Conservation (phyloP, 176 grass and related monocot species). For the Avena insularis region DNA sequence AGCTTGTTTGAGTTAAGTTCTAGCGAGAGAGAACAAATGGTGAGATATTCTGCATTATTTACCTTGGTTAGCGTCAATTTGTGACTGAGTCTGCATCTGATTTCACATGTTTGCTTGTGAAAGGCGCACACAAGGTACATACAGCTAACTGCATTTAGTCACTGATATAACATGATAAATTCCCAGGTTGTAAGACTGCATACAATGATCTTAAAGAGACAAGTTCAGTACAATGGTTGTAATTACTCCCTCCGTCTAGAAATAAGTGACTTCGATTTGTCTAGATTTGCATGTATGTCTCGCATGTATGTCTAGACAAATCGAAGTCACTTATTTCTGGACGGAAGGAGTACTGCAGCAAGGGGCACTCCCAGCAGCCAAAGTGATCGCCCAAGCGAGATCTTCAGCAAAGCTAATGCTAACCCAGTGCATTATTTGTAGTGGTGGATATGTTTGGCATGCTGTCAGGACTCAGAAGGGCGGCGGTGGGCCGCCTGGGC, state of each 20-base stretch:
- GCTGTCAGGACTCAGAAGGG: slow-evolving; percentile 52
- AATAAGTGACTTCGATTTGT: too few species aligned
- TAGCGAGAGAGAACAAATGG: neutral
- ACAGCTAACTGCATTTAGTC: neutral
- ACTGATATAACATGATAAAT: neutral
- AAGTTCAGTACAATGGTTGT: too few species aligned
- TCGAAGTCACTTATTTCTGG: too few species aligned
- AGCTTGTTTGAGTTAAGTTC: slow-evolving; percentile 31
- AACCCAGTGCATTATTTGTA: slow-evolving; percentile 8
- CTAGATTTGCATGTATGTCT: too few species aligned
- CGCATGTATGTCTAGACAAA: too few species aligned
- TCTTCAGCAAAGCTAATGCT: neutral
- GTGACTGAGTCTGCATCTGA: neutral
- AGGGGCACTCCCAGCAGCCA: neutral
- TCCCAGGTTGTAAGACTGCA: neutral
- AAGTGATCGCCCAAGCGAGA: neutral
- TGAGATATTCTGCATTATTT: neutral
- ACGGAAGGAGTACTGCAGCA: too few species aligned
- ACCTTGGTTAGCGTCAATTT: neutral
- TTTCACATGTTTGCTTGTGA: neutral
- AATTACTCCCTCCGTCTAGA: too few species aligned
- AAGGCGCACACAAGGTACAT: neutral
- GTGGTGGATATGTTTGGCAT: neutral
- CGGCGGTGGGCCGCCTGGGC: slow-evolving; percentile 44
- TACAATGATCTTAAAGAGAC: neutral